A percentile compares a stretch with the other conserved stretches of the same genome.
phyloP scores from a whole-genome alignment of 1,139 yeast genomes.

The Pneumocystis carinii region DNA sequence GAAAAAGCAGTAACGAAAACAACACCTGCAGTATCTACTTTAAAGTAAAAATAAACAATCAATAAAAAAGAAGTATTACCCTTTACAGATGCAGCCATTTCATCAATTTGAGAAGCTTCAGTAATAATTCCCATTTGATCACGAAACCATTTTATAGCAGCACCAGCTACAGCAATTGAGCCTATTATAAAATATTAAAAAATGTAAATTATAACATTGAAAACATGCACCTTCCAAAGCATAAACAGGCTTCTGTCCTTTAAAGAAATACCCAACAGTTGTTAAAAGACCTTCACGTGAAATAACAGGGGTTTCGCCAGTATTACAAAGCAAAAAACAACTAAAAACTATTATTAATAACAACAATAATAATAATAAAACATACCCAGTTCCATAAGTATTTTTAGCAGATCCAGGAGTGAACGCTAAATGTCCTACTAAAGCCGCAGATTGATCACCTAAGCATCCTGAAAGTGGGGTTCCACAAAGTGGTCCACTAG shows the following conservation, averaged over 20 bases:
- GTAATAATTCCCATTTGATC: slow-evolving; percentile 75
- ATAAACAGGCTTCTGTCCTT: slow-evolving; percentile 58
- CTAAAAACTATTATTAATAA: neutral
- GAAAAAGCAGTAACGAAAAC: slow-evolving; percentile 91
- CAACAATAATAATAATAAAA: slow-evolving; percentile 33
- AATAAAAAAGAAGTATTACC: neutral
- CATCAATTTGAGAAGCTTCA: slow-evolving; percentile 77
- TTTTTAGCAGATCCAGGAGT: slow-evolving; percentile 78
- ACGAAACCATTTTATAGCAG: slow-evolving; percentile 86
- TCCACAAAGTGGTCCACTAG: slow-evolving; percentile 28
- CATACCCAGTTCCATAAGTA: slow-evolving; percentile 97
- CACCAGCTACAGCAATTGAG: slow-evolving; percentile 91
- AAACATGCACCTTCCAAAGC: slow-evolving; percentile 58
- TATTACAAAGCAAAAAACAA: slow-evolving; percentile 38
- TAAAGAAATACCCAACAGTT: slow-evolving; percentile 83
- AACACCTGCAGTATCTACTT: slow-evolving; percentile 64
- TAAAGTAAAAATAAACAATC: neutral
- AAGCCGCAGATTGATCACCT: slow-evolving; percentile 89
- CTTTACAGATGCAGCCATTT: slow-evolving; percentile 66
- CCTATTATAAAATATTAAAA: slow-evolving; percentile 2
- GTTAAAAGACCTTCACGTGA: slow-evolving; percentile 74
- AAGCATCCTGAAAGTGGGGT: slow-evolving; percentile 79
- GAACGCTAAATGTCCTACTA: slow-evolving; percentile 84
- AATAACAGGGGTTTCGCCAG: slow-evolving; percentile 45
- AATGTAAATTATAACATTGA: neutral